Percentiles rank a stretch among this genome's conserved stretches.
Conservation (phyloP, 2,329 filamentous ascomycete genomes). For the Colletotrichum eremochloae region DNA sequence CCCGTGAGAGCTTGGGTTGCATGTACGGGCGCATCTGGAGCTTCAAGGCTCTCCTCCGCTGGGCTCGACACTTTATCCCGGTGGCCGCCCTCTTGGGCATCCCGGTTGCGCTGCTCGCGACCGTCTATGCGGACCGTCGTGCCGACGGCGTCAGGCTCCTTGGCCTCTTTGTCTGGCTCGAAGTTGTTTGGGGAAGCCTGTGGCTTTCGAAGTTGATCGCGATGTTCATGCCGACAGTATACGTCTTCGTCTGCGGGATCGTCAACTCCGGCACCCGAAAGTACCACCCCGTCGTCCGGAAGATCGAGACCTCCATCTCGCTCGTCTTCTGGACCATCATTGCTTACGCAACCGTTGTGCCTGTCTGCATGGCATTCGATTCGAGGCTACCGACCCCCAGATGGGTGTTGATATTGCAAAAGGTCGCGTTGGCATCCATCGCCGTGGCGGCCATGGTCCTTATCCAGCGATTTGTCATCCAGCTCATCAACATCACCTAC, state of each 20-base stretch:
- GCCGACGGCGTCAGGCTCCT: conserved; percentile 28
- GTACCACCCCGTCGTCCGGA: conserved; percentile 28
- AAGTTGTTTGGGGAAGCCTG: conserved; percentile 19
- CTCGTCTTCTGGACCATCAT: conserved; percentile 31
- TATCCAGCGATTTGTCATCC: conserved; percentile 25
- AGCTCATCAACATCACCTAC: conserved; percentile 31
- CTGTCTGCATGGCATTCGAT: conserved; percentile 24
- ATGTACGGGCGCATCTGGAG: conserved; percentile 31
- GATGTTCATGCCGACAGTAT: conserved; percentile 23
- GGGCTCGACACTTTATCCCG: conserved; percentile 29
- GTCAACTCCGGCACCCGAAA: conserved; percentile 30
- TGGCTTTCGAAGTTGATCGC: conserved; percentile 31
- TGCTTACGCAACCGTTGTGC: conserved; percentile 22
- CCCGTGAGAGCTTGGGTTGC: conserved; percentile 13
- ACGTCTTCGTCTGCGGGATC: conserved; percentile 29
- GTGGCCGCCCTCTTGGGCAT: conserved; percentile 32
- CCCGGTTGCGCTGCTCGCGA: conserved; percentile 20
- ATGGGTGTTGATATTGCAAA: conserved; percentile 13
- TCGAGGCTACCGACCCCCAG: not conserved
- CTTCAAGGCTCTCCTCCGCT: conserved; percentile 27
- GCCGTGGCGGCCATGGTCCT: conserved; percentile 26
- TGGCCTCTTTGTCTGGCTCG: conserved; percentile 32
- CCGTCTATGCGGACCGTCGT: conserved; percentile 3
- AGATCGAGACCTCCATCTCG: conserved; percentile 24
- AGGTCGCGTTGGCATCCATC: conserved; percentile 21